A percentile compares a stretch with the other conserved stretches of the same genome.
Evolutionary conservation across 345 rosid genomes (phyloP).

Genomic region (Euphorbia tirucalli): DNA sequence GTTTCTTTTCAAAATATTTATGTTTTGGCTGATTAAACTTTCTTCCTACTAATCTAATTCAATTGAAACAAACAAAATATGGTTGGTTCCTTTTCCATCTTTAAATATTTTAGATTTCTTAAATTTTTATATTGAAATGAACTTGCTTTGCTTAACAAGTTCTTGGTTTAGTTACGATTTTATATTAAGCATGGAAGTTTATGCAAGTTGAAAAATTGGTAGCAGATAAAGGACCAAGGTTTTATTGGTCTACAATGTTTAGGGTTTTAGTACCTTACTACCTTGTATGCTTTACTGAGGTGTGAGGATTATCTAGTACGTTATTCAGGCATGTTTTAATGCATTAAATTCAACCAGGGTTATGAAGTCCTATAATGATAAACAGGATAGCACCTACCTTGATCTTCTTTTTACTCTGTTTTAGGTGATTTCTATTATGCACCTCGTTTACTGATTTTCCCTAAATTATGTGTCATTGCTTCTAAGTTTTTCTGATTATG

Average conservation of each 20-base stretch:
- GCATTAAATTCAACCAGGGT: background rate
- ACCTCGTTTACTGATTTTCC: conserved; percentile 3
- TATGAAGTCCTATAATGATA: background rate
- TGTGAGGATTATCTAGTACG: background rate
- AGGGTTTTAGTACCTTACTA: too few relatives aligned
- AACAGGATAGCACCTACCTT: background rate
- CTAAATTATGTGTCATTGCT: background rate
- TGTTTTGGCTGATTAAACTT: too few relatives aligned
- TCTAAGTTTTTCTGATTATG: conserved; percentile 13
- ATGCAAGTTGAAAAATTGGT: background rate
- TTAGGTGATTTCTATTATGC: background rate
- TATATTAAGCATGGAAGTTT: background rate
- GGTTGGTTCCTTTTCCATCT: background rate
- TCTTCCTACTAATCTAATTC: too few relatives aligned
- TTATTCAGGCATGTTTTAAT: background rate
- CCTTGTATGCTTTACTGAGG: background rate
- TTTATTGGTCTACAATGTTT: background rate
- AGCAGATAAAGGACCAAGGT: background rate
- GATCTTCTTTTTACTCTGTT: background rate
- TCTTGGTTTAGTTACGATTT: background rate
- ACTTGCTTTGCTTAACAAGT: background rate
- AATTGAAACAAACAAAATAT: too few relatives aligned
- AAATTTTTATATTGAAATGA: too few relatives aligned
- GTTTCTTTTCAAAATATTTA: background rate
- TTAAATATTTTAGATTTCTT: background rate